Evolutionary conservation across 2,329 filamentous ascomycete species (phyloP).

Genomic region (Plectosphaerella plurivora): DNA sequence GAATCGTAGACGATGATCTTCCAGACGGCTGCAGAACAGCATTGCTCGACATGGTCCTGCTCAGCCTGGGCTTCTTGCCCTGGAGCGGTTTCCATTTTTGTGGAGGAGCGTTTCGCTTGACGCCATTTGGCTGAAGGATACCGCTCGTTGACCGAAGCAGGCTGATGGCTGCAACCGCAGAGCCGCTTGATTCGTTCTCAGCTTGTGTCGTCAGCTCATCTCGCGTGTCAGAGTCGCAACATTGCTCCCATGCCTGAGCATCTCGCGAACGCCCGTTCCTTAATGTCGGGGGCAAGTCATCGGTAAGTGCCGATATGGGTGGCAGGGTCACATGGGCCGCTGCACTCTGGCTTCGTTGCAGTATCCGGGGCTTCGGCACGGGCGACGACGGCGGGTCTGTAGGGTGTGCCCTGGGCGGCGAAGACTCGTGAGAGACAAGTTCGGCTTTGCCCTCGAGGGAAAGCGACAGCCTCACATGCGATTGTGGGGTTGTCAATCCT

Average conservation of each 20-base stretch:
- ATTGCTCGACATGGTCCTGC: constrained; percentile 56
- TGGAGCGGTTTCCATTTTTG: constrained; percentile 18
- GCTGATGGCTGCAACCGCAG: constrained; percentile 76
- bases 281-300: constrained; percentile 49
- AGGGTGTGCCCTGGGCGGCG: constrained; percentile 60
- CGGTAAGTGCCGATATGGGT: constrained; percentile 49
- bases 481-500: constrained; percentile 30
- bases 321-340: constrained; percentile 54
- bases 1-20: not conserved
- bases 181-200: constrained; percentile 74
- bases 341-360: constrained; percentile 70
- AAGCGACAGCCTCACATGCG: constrained; percentile 72
- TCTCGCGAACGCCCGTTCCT: constrained; percentile 75
- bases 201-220: constrained; percentile 78
- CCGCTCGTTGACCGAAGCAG: constrained; percentile 67
- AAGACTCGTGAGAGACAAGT: constrained; percentile 65
- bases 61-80: constrained; percentile 59
- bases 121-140: constrained; percentile 49
- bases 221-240: constrained; percentile 74
- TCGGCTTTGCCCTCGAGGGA: constrained; percentile 90
- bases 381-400: constrained; percentile 39
- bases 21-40: constrained; percentile 49
- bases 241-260: constrained; percentile 86
- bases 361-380: constrained; percentile 43
- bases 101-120: constrained; percentile 58